Evolutionary conservation across 2,329 filamentous ascomycete genomes (phyloP), one percentile per base, ranked within the genome.

Genomic region (Alternaria gaisen): DNA sequence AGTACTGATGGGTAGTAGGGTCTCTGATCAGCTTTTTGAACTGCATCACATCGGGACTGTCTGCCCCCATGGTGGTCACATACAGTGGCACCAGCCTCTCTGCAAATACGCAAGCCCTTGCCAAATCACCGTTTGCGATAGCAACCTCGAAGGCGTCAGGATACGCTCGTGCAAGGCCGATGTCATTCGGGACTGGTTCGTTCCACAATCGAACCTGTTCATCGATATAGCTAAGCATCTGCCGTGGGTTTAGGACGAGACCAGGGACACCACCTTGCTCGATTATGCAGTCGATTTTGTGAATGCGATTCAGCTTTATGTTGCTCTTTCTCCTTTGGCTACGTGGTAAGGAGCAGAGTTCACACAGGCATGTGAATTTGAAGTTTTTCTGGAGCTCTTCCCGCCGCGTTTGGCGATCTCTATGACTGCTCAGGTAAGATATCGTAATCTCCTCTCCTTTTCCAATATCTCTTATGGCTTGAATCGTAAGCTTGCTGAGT

Each of bases 381-480:
- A 81, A 80, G 9, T 65, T 65, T 46, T 61, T n/a, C 56, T 60
- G 63, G 36, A 78, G 69, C 41, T 57, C 53, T 43, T 67, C 30
- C 43, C 74, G 68, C 34, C 48, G 48, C 48, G 22, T 52, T 80
- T 73, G 7, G 74, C 77, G 53, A 80, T 75, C 59, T 80, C 77
- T 51, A 79, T 72, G 18, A 72, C 76, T 55, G 3, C n/a, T 11
- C 74, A 66, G 3, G 56, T 22, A 34, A 79, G 78, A 24, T 77
- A 69, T 61, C 56, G 44, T 48, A 3, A 48, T 48, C 2, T 47
- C 44, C 18, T 47, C 44, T 0, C 44, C 44, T 20, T 5, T 1
- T 0, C 11, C 10, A n/a, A 47, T 47, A 32, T 47, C 44, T n/a
- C 18, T 18, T 16, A 34, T 14, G 16, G 44, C 28, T 16, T 48